phyloP scores from a whole-genome alignment of 495 filamentous ascomycete species.

The Endocarpon pusillum region DNA sequence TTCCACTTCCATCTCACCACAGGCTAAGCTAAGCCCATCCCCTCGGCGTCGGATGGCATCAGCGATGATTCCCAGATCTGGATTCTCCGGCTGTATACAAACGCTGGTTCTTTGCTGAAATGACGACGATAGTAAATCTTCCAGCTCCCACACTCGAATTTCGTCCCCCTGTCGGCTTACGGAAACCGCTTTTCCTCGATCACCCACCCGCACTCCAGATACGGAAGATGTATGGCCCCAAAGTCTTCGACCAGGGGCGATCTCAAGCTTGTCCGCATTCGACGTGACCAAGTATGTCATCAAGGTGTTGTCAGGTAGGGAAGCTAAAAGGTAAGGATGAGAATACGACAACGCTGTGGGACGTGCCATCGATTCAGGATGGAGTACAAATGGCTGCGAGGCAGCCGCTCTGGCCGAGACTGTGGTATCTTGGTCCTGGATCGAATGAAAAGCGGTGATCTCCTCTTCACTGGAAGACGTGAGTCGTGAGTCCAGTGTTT shows the following conservation, averaged over 20 bases:
- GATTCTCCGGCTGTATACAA: constrained; percentile 27
- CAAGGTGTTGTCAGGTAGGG: constrained; percentile 82
- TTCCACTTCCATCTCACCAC: constrained; percentile 2
- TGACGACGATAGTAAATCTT: constrained; percentile 42
- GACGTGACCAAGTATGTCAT: constrained; percentile 75
- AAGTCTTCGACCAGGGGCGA: constrained; percentile 59
- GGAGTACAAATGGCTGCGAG: constrained; percentile 9
- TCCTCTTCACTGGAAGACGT: not conserved
- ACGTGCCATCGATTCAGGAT: constrained; percentile 22
- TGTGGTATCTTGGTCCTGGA: not conserved
- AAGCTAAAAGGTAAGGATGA: constrained; percentile 81
- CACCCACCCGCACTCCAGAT: constrained; percentile 67
- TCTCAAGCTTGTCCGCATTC: constrained; percentile 41
- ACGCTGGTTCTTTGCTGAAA: constrained; percentile 35
- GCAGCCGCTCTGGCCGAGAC: not conserved
- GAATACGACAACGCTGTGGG: constrained; percentile 72
- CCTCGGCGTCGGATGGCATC: not conserved
- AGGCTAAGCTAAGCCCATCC: constrained; percentile 1
- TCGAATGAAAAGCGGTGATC: not conserved
- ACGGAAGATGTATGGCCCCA: constrained; percentile 95
- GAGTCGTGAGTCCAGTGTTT: not conserved
- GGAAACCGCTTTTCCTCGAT: constrained; percentile 78
- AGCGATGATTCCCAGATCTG: constrained; percentile 2
- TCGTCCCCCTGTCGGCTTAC: constrained; percentile 71
- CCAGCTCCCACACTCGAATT: constrained; percentile 86